phyloP scores from a whole-genome alignment of 2,329 filamentous ascomycete genomes.

The Colletotrichum spaethianum region DNA sequence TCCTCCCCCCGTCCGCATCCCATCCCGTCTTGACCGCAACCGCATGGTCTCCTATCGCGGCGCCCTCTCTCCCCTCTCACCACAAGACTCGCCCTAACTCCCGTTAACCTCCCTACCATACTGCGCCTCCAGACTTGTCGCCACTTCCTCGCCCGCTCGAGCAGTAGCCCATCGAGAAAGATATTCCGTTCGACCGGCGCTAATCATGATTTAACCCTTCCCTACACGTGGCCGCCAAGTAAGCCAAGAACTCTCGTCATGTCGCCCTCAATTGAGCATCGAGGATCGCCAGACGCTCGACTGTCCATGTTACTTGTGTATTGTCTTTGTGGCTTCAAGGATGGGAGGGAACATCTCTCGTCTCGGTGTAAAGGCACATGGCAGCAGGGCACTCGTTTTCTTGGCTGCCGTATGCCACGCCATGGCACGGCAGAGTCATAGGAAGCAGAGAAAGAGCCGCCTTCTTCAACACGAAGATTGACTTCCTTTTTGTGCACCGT shows the following conservation, averaged over 20 bases:
- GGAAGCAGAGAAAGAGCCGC: neutral
- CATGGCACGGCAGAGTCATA: neutral
- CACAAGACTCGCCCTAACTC: constrained; percentile 3
- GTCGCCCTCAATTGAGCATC: constrained; percentile 8
- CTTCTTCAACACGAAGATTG: neutral
- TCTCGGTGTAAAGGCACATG: constrained; percentile 37
- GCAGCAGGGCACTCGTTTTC: constrained; percentile 24
- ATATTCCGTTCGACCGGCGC: constrained; percentile 40
- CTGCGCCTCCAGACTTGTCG: neutral
- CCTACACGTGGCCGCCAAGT: constrained; percentile 38
- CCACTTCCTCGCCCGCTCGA: neutral
- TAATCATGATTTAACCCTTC: constrained; percentile 25
- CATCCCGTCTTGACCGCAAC: constrained; percentile 19
- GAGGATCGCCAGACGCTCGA: neutral
- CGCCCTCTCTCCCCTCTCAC: constrained; percentile 15
- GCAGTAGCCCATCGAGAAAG: neutral
- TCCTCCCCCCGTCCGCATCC: neutral
- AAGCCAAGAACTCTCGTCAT: constrained; percentile 23
- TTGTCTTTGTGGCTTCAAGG: constrained; percentile 20
- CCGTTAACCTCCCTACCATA: neutral
- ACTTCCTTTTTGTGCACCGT: neutral
- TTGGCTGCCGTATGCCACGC: constrained; percentile 31
- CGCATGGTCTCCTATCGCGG: constrained; percentile 38
- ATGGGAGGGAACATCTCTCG: constrained; percentile 9
- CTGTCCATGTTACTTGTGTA: constrained; percentile 19